A percentile compares a stretch with the other conserved stretches of the same genome.
These are phyloP conservation scores for Colletotrichum sp. DNA, from an alignment of 2,329 filamentous ascomycete genomes.

Conservation along the genomic window DNA sequence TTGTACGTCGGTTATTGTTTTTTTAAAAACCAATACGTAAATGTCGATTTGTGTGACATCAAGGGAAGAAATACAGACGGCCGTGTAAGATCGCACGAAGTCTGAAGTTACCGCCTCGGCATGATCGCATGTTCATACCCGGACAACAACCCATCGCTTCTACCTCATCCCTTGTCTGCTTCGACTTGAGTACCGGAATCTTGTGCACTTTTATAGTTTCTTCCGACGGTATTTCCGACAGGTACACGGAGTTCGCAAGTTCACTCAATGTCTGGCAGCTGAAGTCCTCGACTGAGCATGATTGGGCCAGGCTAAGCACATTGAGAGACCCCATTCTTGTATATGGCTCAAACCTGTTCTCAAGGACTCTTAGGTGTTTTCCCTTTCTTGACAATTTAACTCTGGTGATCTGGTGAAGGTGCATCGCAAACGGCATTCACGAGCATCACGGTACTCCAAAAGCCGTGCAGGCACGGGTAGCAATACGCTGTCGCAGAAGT, in stretches of 20 bases:
- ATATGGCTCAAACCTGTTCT: accelerated
- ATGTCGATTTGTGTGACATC: not conserved
- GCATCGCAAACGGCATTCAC: not conserved
- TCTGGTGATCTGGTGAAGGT: no score
- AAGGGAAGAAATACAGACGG: not conserved
- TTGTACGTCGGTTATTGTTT: not conserved
- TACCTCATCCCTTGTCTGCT: not conserved
- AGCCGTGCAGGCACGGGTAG: not conserved
- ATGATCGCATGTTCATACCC: not conserved
- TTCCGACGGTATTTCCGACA: not conserved
- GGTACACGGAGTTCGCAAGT: not conserved
- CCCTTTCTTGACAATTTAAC: no score
- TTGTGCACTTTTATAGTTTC: not conserved
- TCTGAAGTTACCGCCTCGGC: not conserved
- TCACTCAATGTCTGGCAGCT: accelerated
- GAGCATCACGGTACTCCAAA: not conserved
- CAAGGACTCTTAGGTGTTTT: no score
- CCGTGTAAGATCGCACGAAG: not conserved
- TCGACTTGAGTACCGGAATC: not conserved
- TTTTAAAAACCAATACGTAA: not conserved
- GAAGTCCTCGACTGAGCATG: not conserved
- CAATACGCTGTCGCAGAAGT: not conserved
- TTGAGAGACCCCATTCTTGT: accelerated
- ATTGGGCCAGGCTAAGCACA: not conserved
- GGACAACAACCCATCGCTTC: no score